Percentiles rank a stretch among this genome's conserved stretches.
These are phyloP conservation scores for Populus nigra DNA, from an alignment of 345 rosid genomes.

Conservation along the genomic window DNA sequence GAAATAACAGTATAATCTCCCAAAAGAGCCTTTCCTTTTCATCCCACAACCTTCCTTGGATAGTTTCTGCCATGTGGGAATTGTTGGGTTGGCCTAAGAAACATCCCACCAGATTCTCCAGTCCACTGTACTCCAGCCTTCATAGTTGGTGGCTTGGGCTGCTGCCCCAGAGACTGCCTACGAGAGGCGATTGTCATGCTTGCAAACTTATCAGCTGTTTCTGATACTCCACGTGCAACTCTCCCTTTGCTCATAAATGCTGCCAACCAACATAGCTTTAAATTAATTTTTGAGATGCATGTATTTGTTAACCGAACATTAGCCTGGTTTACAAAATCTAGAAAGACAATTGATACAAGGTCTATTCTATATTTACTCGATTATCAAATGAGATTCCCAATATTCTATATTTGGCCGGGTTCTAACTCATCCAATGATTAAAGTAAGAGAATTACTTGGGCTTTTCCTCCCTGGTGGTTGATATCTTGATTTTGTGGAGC, in stretches of 20 bases:
- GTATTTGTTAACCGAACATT: too few species aligned
- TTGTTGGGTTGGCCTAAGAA: slow-evolving; percentile 51
- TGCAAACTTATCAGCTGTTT: slow-evolving; percentile 49
- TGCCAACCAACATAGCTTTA: slow-evolving; percentile 5
- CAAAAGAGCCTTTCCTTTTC: slow-evolving; percentile 8
- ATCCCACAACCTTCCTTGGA: slow-evolving; percentile 55
- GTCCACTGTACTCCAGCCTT: slow-evolving; percentile 73
- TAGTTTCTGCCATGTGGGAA: slow-evolving; percentile 41
- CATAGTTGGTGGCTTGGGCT: slow-evolving; percentile 50
- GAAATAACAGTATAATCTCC: background rate
- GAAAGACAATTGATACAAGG: too few species aligned
- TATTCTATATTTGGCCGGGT: background rate
- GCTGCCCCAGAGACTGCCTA: slow-evolving; percentile 32
- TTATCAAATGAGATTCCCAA: too few species aligned
- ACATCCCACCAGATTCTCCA: slow-evolving; percentile 43
- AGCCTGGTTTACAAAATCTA: too few species aligned
- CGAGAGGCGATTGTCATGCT: slow-evolving; percentile 46
- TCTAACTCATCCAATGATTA: background rate
- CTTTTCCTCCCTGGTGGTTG: slow-evolving; percentile 70
- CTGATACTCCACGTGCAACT: slow-evolving; percentile 39
- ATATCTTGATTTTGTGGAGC: slow-evolving; percentile 51
- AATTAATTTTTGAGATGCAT: too few species aligned
- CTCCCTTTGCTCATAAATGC: slow-evolving; percentile 41
- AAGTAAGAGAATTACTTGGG: slow-evolving; percentile 55
- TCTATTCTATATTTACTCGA: too few species aligned